Evolutionary conservation across 192 early-diverging fungal species (phyloP).

Genomic region (Endogone sp.): DNA sequence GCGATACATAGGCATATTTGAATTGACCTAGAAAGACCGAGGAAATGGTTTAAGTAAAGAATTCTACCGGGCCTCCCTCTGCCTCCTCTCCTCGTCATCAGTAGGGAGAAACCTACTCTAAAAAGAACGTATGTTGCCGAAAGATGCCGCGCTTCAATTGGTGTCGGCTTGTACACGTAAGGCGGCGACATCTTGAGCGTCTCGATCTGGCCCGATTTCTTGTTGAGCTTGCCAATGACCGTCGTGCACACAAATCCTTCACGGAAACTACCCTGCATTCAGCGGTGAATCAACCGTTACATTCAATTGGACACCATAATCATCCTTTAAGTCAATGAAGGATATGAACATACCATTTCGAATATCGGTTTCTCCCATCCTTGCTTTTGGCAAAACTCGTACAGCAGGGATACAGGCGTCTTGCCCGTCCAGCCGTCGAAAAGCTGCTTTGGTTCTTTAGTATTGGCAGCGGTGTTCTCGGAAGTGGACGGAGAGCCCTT

Average conservation of each 20-base stretch:
- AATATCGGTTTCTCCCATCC: conserved; percentile 71
- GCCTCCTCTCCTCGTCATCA: background rate
- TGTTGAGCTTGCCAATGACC: conserved; percentile 52
- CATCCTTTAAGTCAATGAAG: background rate
- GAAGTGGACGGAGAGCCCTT: background rate
- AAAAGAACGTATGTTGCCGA: conserved; percentile 79
- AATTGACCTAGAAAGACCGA: conserved; percentile 54
- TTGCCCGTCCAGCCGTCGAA: conserved; percentile 90
- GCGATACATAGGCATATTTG: conserved; percentile 62
- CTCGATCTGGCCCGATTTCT: conserved; percentile 51
- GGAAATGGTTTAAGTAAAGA: no score
- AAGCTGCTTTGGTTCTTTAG: conserved; percentile 11
- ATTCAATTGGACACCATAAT: background rate
- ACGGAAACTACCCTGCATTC: conserved; percentile 19
- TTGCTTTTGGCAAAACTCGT: conserved; percentile 74
- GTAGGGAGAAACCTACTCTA: conserved; percentile 22
- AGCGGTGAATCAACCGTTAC: no score
- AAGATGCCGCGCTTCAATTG: conserved; percentile 60
- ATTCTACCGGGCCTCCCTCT: no score
- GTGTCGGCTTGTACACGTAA: conserved; percentile 48
- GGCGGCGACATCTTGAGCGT: conserved; percentile 36
- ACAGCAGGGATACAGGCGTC: conserved; percentile 68
- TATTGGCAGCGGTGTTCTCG: background rate
- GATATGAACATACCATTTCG: conserved; percentile 40
- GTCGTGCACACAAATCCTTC: conserved; percentile 42